Percentiles rank a stretch among this genome's conserved stretches.
These are phyloP conservation scores for Trypanosoma theileri DNA, from an alignment of 208 protist genomes.

Conservation along the genomic window DNA sequence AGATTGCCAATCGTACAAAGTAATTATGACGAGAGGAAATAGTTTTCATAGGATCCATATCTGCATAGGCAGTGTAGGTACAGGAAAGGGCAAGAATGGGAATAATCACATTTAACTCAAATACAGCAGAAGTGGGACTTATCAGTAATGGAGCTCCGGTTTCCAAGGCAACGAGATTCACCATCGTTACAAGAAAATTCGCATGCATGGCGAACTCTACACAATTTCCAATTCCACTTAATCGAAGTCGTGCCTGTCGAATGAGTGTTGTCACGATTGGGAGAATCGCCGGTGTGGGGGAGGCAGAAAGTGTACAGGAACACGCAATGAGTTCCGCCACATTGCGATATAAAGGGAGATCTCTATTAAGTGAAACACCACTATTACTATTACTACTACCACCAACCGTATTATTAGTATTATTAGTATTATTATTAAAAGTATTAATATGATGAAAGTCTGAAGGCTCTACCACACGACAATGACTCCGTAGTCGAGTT, in stretches of 20 bases:
- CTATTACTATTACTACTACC: too few relatives aligned
- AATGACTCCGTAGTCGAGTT: slow-evolving; percentile 35
- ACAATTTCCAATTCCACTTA: slow-evolving; percentile 86
- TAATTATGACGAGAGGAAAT: slow-evolving; percentile 84
- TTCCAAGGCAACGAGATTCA: slow-evolving; percentile 61
- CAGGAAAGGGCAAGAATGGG: slow-evolving; percentile 77
- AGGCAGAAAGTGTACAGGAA: slow-evolving; percentile 73
- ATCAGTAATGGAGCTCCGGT: slow-evolving; percentile 68
- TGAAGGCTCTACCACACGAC: slow-evolving; percentile 68
- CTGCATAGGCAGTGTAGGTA: slow-evolving; percentile 83
- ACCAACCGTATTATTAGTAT: too few relatives aligned
- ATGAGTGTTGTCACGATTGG: slow-evolving; percentile 84
- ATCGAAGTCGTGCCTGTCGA: slow-evolving; percentile 71
- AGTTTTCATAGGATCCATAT: slow-evolving; percentile 81
- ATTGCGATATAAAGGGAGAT: slow-evolving; percentile 79
- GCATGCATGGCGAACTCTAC: slow-evolving; percentile 83
- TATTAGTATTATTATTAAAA: too few relatives aligned
- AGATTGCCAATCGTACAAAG: slow-evolving; percentile 82
- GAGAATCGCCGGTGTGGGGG: slow-evolving; percentile 72
- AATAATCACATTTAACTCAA: slow-evolving; percentile 84
- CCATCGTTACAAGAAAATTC: slow-evolving; percentile 67
- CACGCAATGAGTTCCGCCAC: slow-evolving; percentile 85
- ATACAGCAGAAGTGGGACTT: slow-evolving; percentile 62
- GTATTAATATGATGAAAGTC: slow-evolving; percentile 48
- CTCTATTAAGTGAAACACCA: slow-evolving; percentile 48